phyloP scores from a whole-genome alignment of 495 filamentous ascomycete species.

The Paragyromitra xinjiangensis region DNA sequence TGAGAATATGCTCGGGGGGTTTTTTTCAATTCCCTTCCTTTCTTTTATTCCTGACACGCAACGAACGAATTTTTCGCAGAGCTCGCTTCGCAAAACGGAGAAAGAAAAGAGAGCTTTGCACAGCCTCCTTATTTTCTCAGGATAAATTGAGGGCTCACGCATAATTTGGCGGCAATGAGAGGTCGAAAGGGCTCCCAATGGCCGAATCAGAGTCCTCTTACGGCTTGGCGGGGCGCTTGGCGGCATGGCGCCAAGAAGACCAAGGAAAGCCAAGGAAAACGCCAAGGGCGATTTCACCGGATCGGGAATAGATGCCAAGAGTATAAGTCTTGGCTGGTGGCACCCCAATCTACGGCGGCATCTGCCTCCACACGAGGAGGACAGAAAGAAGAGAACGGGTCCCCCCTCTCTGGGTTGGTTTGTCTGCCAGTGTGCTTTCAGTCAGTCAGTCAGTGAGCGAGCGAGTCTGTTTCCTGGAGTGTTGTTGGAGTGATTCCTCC shows the following conservation, averaged over 20 bases:
- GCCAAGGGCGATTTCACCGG: constrained; percentile 35
- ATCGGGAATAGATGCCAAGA: constrained; percentile 44
- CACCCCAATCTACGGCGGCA: constrained; percentile 51
- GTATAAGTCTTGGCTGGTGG: constrained; percentile 48
- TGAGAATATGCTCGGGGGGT: constrained; percentile 4
- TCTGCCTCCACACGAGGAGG: constrained; percentile 44
- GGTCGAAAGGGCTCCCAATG: constrained; percentile 29
- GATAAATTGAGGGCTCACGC: constrained; percentile 51
- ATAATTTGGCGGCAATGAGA: constrained; percentile 32
- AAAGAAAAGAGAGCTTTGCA: constrained; percentile 35
- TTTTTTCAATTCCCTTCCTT: neutral
- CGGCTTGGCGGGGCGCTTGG: constrained; percentile 47
- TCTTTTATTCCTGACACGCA: neutral
- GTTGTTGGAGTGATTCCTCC: neutral
- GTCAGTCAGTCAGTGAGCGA: neutral
- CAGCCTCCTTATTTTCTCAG: constrained; percentile 47
- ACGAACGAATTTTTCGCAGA: constrained; percentile 16
- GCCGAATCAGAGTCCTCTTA: constrained; percentile 47
- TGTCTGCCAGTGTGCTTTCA: constrained; percentile 2
- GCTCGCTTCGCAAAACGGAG: constrained; percentile 21
- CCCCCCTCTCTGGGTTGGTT: constrained; percentile 24
- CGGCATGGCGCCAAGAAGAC: constrained; percentile 39
- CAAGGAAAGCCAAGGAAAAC: constrained; percentile 49
- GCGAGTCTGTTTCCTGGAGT: neutral
- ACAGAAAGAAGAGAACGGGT: constrained; percentile 39